phyloP scores from a whole-genome alignment of 805 yeast genomes.

The Pichia thaimueangensis region DNA sequence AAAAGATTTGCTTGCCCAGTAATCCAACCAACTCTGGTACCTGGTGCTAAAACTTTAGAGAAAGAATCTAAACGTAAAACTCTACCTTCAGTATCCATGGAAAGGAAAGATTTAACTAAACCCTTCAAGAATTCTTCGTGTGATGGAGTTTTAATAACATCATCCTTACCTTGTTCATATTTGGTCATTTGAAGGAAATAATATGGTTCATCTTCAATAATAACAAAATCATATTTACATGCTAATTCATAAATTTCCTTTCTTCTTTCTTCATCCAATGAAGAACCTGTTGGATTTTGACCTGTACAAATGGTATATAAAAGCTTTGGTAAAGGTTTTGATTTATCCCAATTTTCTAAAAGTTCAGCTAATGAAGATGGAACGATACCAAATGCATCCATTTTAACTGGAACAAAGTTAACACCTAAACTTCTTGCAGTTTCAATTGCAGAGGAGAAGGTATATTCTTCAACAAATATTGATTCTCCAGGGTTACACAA shows the following conservation, averaged over 20 bases:
- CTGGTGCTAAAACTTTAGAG: conserved; percentile 91
- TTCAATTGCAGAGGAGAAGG: conserved; percentile 70
- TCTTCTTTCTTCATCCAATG: conserved; percentile 73
- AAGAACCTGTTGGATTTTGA: conserved; percentile 96
- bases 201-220: conserved; percentile 96
- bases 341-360: conserved; percentile 53
- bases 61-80: conserved; percentile 85
- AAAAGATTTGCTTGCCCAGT: conserved; percentile 61
- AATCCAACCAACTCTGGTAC: conserved; percentile 84
- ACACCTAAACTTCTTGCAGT: conserved; percentile 59
- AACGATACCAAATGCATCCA: conserved; percentile 61
- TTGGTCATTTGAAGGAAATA: conserved; percentile 90
- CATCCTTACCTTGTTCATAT: conserved; percentile 43
- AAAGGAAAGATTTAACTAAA: conserved; percentile 68
- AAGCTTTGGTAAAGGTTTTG: conserved; percentile 66
- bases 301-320: conserved; percentile 93
- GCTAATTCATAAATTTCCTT: conserved; percentile 68
- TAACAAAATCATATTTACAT: conserved; percentile 76
- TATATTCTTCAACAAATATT: conserved; percentile 68
- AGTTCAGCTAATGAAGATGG: conserved; percentile 50
- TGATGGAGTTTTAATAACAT: conserved; percentile 24
- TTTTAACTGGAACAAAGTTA: conserved; percentile 55
- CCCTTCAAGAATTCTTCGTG: conserved; percentile 64
- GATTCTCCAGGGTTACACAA: conserved; percentile 55
- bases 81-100: conserved; percentile 80